These are phyloP conservation scores for Suhomyces vadensis DNA, from an alignment of 805 yeast species.

Conservation along the genomic window DNA sequence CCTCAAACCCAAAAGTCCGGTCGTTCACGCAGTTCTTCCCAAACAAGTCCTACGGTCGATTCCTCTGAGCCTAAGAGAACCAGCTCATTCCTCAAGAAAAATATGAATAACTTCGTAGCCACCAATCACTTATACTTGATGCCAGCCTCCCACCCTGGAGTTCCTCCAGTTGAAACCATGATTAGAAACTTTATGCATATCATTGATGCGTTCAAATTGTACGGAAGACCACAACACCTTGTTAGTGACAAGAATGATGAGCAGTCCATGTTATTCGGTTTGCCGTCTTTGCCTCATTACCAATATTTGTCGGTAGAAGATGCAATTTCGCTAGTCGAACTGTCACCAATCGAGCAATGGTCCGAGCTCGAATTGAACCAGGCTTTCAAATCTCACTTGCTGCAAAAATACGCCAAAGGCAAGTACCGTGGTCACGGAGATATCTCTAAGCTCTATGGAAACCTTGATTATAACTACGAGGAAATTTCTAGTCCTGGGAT, in stretches of 20 bases:
- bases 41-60: neutral
- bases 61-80: conserved; percentile 10
- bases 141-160: conserved; percentile 74
- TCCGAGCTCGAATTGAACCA: conserved; percentile 28
- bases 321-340: conserved; percentile 20
- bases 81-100: conserved; percentile 30
- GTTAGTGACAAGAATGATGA: conserved; percentile 71
- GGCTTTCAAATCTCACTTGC: conserved; percentile 21
- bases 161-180: conserved; percentile 70
- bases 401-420: conserved; percentile 15
- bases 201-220: conserved; percentile 66
- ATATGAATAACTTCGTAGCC: conserved; percentile 28
- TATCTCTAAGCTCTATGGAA: conserved; percentile 32
- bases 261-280: conserved; percentile 67
- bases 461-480: conserved; percentile 18
- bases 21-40: conserved; percentile 10
- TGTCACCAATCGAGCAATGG: conserved; percentile 27
- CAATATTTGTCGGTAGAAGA: conserved; percentile 48
- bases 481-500: conserved; percentile 12
- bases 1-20: neutral
- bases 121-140: conserved; percentile 58
- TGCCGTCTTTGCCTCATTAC: conserved; percentile 72
- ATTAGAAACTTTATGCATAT: conserved; percentile 68
- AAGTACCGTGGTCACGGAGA: conserved; percentile 39
- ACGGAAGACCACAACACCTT: conserved; percentile 74